Evolutionary conservation across 331 rosid species (phyloP), one percentile per base, ranked within the genome.

Genomic region (Acacia pycnantha): DNA sequence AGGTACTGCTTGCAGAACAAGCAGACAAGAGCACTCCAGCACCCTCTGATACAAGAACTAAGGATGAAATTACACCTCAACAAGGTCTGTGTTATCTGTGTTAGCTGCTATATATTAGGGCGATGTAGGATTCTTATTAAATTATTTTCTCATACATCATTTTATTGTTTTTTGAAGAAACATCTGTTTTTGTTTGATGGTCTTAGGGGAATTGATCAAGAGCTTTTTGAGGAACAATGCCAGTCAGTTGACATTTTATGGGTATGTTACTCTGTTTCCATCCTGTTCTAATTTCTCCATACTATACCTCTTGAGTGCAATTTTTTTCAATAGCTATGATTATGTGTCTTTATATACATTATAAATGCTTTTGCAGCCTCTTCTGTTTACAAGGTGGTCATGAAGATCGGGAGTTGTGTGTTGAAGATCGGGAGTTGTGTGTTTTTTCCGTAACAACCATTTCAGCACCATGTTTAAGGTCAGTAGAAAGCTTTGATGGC

Each of bases 401-500:
- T 75, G 92, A 97, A 77, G 99, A 97, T 77, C 92, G 97, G 40
- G 97, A 97, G 86, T 92, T 97, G 31, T 92, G 99, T 86, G 97
- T 97, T 75, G 92, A 97, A 77, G 99, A 97, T 77, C 92, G 97
- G 40, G 97, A 97, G 86, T 92, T 97, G 31, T 92, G 99, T 86
- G 97, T 72, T 97, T 97, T 82, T 97, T 97, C 78, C 97, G 99
- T 35, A 97, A 97, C 80, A 97, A 97, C 88, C 99, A 97, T 89
- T 97, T 97, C 93, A 90, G 99, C 97, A 97, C 99, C 69, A 89
- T 97, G 97, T 97, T 97, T 85, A 97, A 97, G 99, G 99, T 97
- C 65, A 74, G 97, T 83, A 24, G 44, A 79, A 72, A 76, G 82
- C 73, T 75, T 31, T 70, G 77, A 80, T 71, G 47, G 27, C 50